These are phyloP conservation scores for Mortierella sp. DNA, from an alignment of 371 early-diverging fungal genomes.

Conservation along the genomic window DNA sequence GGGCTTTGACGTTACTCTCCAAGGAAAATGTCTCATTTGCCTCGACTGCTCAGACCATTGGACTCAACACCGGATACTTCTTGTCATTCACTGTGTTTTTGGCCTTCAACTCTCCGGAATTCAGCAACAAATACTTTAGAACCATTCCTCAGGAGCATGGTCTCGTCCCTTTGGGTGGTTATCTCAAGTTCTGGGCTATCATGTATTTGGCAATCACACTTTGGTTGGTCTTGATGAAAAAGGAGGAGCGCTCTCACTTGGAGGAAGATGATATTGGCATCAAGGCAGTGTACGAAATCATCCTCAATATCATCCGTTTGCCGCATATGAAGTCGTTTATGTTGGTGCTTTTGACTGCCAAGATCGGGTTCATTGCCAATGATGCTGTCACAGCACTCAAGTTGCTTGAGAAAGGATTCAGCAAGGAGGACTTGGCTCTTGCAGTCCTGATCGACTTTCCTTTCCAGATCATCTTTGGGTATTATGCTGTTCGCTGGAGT, in stretches of 20 bases:
- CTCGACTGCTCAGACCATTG: constrained; percentile 96
- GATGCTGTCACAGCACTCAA: constrained; percentile 94
- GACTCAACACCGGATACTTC: constrained; percentile 95
- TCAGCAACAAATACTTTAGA: constrained; percentile 93
- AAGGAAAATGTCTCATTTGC: constrained; percentile 91
- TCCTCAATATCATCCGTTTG: constrained; percentile 41
- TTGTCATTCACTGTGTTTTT: constrained; percentile 96
- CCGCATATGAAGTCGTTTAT: constrained; percentile 82
- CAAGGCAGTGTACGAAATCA: constrained; percentile 61
- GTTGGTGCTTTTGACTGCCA: constrained; percentile 81
- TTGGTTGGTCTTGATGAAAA: constrained; percentile 82
- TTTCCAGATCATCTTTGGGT: constrained; percentile 94
- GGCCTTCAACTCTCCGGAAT: constrained; percentile 93
- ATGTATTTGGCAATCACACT: constrained; percentile 87
- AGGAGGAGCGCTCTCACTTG: constrained; percentile 63
- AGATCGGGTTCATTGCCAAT: constrained; percentile 95
- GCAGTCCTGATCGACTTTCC: constrained; percentile 96
- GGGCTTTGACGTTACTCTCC: constrained; percentile 93
- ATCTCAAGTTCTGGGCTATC: constrained; percentile 93
- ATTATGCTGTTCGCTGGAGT: constrained; percentile 96
- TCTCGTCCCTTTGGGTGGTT: constrained; percentile 82
- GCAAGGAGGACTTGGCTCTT: constrained; percentile 93
- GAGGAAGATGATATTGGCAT: constrained; percentile 67
- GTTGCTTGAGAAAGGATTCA: constrained; percentile 93
- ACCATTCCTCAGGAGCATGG: constrained; percentile 76